Evolutionary conservation across 257 asterid species (phyloP), one percentile per base, ranked within the genome.

Genomic region (Solanum chiquidenum): DNA sequence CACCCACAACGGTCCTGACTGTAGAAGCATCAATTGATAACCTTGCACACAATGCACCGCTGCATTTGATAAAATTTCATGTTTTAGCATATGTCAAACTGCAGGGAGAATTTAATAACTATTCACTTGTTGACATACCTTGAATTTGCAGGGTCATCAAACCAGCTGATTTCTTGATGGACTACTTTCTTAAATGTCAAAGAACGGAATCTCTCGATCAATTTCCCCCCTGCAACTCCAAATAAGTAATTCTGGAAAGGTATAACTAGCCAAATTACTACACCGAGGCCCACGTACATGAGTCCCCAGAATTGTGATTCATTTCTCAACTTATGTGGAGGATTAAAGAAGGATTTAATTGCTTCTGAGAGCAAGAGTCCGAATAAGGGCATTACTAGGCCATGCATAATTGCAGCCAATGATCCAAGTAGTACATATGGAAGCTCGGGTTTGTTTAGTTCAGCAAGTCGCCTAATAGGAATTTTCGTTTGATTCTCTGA

Each of bases 11-110:
- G 21, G 89, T 89, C 35, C 87, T 87, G 25, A 89, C 62, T 3
- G 68, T 49, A 12, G 88, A 89, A 80, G 90, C 89, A 83, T 89
- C 86, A 55, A 84, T 42, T 12, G 91, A 86, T 42, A 90, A 74
- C 79, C 89, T 87, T 74, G 91, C 92, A 74, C 90, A 90, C 7
- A 90, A 86, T 73, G 89, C 89, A 89, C 91, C 90, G 16, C 92
- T 89, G 84, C 40, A 10, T 66, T 68, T 18, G 11, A 75, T 38
- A 74, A 75, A 37, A 21, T 6, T 37, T 5, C 83, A 1, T 14
- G 27, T 31, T 35, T 46, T 49, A 73, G 12, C 42, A 21, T 13
- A 27, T 34, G 52, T 55, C 14, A 76, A n/a, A 20, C 20, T 64
- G 27, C 6, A 16, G 29, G 60, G 76, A 35, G 10, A 11, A 25